Conservation (phyloP, 2,329 filamentous ascomycete genomes). For the Diplocarpon mali region DNA sequence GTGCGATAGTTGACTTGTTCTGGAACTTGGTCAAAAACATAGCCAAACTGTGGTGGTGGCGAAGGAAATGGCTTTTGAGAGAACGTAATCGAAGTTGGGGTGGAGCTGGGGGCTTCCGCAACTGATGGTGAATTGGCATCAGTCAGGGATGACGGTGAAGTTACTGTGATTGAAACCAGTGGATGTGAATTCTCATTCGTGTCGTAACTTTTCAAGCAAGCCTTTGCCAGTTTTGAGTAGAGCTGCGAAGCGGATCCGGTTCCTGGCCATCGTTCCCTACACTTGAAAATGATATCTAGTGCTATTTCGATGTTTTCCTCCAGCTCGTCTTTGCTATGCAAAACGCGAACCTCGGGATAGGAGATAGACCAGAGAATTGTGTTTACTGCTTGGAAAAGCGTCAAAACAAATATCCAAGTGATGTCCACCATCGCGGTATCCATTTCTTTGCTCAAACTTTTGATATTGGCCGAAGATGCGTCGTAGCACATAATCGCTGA, state of each 20-base stretch:
- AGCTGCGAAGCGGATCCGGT: constrained; percentile 74
- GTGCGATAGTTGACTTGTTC: constrained; percentile 31
- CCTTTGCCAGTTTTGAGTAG: constrained; percentile 74
- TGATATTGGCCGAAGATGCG: constrained; percentile 70
- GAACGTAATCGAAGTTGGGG: constrained; percentile 27
- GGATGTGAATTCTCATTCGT: constrained; percentile 36
- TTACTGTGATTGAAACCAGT: constrained; percentile 36
- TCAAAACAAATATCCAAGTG: constrained; percentile 87
- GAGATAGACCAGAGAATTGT: constrained; percentile 86
- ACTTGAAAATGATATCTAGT: constrained; percentile 67
- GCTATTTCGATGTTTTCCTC: constrained; percentile 63
- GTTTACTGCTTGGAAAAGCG: constrained; percentile 85
- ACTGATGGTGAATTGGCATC: constrained; percentile 37
- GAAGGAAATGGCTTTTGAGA: constrained; percentile 29
- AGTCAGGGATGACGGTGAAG: constrained; percentile 30
- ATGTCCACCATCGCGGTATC: constrained; percentile 66
- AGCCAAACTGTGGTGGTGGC: constrained; percentile 42
- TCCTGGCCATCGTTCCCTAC: constrained; percentile 84
- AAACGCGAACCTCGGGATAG: constrained; percentile 68
- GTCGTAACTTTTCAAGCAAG: constrained; percentile 82
- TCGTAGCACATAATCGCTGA: constrained; percentile 77
- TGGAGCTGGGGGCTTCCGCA: constrained; percentile 32
- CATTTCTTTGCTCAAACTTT: constrained; percentile 71
- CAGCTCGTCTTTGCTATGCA: constrained; percentile 63
- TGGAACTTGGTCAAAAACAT: constrained; percentile 45